A percentile compares a stretch with the other conserved stretches of the same genome.
phyloP scores from a whole-genome alignment of 768 basidiomycete genomes.

The Zangia roseola region DNA sequence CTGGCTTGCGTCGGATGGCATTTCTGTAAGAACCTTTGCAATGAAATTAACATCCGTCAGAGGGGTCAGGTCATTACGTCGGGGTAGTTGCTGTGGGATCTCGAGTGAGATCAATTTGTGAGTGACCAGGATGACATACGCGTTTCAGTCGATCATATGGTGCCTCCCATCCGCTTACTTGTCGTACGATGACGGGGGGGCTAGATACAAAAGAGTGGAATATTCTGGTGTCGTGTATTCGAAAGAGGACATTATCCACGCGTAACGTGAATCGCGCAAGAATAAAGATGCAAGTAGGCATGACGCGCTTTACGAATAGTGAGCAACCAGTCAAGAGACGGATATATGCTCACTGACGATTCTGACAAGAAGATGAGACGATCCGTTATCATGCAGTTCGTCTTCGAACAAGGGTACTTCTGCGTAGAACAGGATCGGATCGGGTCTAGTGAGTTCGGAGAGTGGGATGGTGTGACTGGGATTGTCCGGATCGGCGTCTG shows the following conservation, averaged over 20 bases:
- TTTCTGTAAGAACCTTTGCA: slow-evolving; percentile 61
- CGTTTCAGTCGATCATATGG: slow-evolving; percentile 77
- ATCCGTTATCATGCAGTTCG: slow-evolving; percentile 96
- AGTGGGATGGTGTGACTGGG: slow-evolving; percentile 72
- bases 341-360: slow-evolving; percentile 58
- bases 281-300: slow-evolving; percentile 93
- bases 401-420: slow-evolving; percentile 95
- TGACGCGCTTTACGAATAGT: slow-evolving; percentile 69
- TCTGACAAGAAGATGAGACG: slow-evolving; percentile 78
- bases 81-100: slow-evolving; percentile 57
- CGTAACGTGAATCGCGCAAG: slow-evolving; percentile 89
- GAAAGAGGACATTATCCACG: slow-evolving; percentile 93
- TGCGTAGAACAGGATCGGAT: slow-evolving; percentile 98
- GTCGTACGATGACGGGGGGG: slow-evolving; percentile 68
- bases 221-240: slow-evolving; percentile 83
- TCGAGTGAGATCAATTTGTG: neutral
- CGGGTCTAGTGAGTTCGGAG: slow-evolving; percentile 79
- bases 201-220: slow-evolving; percentile 77
- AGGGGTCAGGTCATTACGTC: slow-evolving; percentile 78
- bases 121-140: slow-evolving; percentile 41
- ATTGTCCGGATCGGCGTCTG: slow-evolving; percentile 54
- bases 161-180: slow-evolving; percentile 89
- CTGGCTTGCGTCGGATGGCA: slow-evolving; percentile 59
- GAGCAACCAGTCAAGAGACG: neutral
- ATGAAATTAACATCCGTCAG: slow-evolving; percentile 88